These are phyloP conservation scores for Cystobasidium pallidum DNA, from an alignment of 1,284 basidiomycete genomes.

Conservation along the genomic window DNA sequence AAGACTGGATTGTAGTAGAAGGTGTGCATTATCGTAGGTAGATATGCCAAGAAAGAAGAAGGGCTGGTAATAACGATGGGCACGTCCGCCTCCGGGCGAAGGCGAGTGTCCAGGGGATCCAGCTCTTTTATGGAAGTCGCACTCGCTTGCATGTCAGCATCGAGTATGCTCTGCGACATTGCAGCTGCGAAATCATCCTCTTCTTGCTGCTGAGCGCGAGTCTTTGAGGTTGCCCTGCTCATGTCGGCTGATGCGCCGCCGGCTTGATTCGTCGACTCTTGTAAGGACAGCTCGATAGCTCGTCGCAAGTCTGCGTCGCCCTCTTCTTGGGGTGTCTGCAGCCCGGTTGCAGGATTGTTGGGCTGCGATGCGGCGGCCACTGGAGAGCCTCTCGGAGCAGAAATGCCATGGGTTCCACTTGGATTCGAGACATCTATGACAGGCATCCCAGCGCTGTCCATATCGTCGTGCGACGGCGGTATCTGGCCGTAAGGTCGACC, in stretches of 20 bases:
- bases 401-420: not conserved
- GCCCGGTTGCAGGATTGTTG: not conserved
- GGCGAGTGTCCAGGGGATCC: slow-evolving; percentile 9
- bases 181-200: slow-evolving; percentile 34
- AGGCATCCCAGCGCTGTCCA: not conserved
- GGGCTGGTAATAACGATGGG: slow-evolving; percentile 24
- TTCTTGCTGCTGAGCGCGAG: slow-evolving; percentile 25
- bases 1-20: slow-evolving; percentile 34
- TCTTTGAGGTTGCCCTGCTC: slow-evolving; percentile 19
- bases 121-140: not conserved
- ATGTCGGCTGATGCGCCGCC: slow-evolving; percentile 18
- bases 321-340: slow-evolving; percentile 4
- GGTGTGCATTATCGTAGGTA: slow-evolving; percentile 28
- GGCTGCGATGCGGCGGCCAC: not conserved
- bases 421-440: not conserved
- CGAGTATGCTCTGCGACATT: slow-evolving; percentile 22
- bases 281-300: slow-evolving; percentile 26
- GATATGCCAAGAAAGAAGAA: slow-evolving; percentile 28
- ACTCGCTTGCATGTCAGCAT: slow-evolving; percentile 14
- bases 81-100: slow-evolving; percentile 3
- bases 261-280: slow-evolving; percentile 15
- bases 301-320: slow-evolving; percentile 22
- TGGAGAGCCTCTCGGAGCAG: slow-evolving; percentile 7
- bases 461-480: slow-evolving; percentile 1
- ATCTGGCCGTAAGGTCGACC: slow-evolving; percentile 12